A percentile compares a stretch with the other conserved stretches of the same genome.
phyloP scores from a whole-genome alignment of 495 filamentous ascomycete species.

The Neurospora terricola region DNA sequence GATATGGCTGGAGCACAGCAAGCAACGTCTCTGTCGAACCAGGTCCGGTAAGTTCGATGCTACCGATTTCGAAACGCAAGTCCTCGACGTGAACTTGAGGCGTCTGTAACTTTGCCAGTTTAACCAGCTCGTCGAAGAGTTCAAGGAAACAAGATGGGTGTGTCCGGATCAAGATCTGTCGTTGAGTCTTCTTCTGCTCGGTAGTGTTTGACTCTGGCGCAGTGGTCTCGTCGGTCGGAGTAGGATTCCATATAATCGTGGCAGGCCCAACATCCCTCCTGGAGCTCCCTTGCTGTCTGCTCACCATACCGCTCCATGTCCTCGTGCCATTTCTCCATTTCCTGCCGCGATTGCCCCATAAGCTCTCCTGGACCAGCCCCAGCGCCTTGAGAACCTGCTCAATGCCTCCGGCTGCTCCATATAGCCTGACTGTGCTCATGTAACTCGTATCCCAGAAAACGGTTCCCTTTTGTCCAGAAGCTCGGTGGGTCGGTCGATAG shows the following conservation, averaged over 20 bases:
- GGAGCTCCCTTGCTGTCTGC: slow-evolving; percentile 44
- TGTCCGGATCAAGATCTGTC: slow-evolving; percentile 61
- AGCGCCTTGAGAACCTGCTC: slow-evolving; percentile 54
- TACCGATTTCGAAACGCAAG: slow-evolving; percentile 86
- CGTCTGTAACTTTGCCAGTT: slow-evolving; percentile 56
- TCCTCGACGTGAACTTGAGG: slow-evolving; percentile 76
- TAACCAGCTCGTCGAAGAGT: slow-evolving; percentile 67
- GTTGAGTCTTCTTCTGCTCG: slow-evolving; percentile 28
- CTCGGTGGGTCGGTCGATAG: slow-evolving; percentile 79
- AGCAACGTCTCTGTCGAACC: slow-evolving; percentile 73
- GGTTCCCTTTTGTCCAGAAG: slow-evolving; percentile 47
- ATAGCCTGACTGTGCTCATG: slow-evolving; percentile 73
- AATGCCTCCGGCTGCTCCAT: slow-evolving; percentile 54
- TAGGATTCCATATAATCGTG: slow-evolving; percentile 58
- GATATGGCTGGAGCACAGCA: slow-evolving; percentile 54
- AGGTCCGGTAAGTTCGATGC: slow-evolving; percentile 80
- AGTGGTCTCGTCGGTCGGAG: slow-evolving; percentile 6
- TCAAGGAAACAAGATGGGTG: slow-evolving; percentile 88
- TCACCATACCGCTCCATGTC: slow-evolving; percentile 55
- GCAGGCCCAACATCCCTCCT: slow-evolving; percentile 62
- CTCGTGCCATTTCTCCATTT: slow-evolving; percentile 71
- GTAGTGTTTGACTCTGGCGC: slow-evolving; percentile 5
- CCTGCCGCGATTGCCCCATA: slow-evolving; percentile 50
- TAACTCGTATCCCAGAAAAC: slow-evolving; percentile 94
- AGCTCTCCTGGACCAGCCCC: slow-evolving; percentile 46